These are phyloP conservation scores for Solanum stenotomum DNA, from an alignment of 257 asterid species.

Conservation along the genomic window DNA sequence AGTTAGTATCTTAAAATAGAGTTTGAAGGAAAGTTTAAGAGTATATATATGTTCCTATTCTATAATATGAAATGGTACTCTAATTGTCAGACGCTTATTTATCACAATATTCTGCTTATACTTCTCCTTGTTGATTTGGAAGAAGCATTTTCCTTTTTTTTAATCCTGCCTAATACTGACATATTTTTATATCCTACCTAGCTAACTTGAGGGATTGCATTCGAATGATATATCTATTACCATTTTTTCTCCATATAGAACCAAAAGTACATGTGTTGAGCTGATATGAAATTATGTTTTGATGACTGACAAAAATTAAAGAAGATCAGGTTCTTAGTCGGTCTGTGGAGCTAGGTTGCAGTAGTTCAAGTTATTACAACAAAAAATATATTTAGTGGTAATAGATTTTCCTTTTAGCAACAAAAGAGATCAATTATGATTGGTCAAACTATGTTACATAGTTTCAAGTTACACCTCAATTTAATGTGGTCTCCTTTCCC, in stretches of 20 bases:
- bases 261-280: not conserved
- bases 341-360: no score
- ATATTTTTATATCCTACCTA: not conserved
- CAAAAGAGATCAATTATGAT: no score
- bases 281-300: not conserved
- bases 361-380: no score
- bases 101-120: not conserved
- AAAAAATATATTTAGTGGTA: no score
- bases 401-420: no score
- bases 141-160: no score
- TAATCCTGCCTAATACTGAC: not conserved
- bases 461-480: not conserved
- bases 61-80: not conserved
- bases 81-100: not conserved
- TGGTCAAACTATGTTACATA: not conserved
- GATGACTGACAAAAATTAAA: not conserved
- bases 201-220: not conserved
- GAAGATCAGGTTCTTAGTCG: no score
- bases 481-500: not conserved
- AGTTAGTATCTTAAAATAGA: no score
- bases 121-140: not conserved
- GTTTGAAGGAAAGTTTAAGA: no score
- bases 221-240: no score
- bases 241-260: no score
- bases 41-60: no score